Conservation (phyloP, 225 moss, liverwort and hornwort genomes). For the Rhytidiadelphus loreus region DNA sequence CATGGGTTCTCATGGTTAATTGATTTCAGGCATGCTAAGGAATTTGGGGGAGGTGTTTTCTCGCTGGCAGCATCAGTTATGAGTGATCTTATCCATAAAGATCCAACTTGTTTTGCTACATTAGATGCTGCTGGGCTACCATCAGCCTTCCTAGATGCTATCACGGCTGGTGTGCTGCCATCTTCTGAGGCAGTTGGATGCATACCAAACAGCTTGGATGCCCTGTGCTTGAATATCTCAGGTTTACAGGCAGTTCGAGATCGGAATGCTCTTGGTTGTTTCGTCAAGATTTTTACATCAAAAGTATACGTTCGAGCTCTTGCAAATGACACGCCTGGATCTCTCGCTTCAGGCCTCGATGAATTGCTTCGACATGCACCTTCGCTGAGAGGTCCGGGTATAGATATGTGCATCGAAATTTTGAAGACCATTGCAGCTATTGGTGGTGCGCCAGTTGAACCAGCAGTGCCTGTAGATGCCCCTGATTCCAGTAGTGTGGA, state of each 20-base stretch:
- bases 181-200: slow-evolving; percentile 94
- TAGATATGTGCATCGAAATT: slow-evolving; percentile 97
- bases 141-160: slow-evolving; percentile 80
- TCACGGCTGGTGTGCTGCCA: slow-evolving; percentile 75
- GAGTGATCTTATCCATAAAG: slow-evolving; percentile 99
- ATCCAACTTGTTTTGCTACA: slow-evolving; percentile 88
- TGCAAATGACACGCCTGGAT: slow-evolving; percentile 97
- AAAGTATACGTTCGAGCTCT: slow-evolving; percentile 79
- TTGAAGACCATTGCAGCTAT: slow-evolving; percentile 72
- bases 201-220: slow-evolving; percentile 98
- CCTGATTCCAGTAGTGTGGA: slow-evolving; percentile 37
- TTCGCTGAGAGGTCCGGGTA: slow-evolving; percentile 71
- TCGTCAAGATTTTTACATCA: slow-evolving; percentile 93
- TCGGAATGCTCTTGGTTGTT: slow-evolving; percentile 85
- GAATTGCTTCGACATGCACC: slow-evolving; percentile 98
- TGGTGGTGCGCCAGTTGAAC: slow-evolving; percentile 66
- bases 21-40: slow-evolving; percentile 62
- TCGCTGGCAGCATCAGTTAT: slow-evolving; percentile 95
- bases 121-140: slow-evolving; percentile 84
- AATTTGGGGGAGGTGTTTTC: slow-evolving; percentile 98
- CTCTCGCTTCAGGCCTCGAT: slow-evolving; percentile 88
- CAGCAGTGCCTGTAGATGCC: slow-evolving; percentile 2
- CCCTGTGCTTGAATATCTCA: slow-evolving; percentile 75
- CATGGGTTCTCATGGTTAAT: neutral
- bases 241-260: slow-evolving; percentile 92